phyloP scores from a whole-genome alignment of 2,329 filamentous ascomycete species.

The Sodiomyces alkalinus region DNA sequence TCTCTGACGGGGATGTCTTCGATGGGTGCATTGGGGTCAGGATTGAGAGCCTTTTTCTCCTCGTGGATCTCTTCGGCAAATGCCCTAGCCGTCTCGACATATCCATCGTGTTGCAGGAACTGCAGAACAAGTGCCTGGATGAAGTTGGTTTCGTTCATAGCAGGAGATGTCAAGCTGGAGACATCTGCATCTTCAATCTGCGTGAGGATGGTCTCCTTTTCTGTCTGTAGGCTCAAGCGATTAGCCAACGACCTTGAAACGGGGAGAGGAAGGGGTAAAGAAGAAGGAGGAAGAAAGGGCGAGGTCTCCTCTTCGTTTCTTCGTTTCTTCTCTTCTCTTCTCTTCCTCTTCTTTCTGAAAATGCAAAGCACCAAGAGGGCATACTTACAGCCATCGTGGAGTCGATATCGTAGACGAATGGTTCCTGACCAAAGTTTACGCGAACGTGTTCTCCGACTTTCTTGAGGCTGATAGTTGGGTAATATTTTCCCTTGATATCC shows the following conservation, averaged over 20 bases:
- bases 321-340: no score
- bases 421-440: constrained; percentile 54
- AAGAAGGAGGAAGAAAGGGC: no score
- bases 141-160: constrained; percentile 57
- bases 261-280: no score
- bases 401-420: constrained; percentile 87
- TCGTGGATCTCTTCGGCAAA: constrained; percentile 70
- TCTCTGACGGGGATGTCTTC: constrained; percentile 55
- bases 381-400: constrained; percentile 61
- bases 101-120: constrained; percentile 88
- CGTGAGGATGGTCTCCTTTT: constrained; percentile 28
- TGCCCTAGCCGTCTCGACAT: constrained; percentile 79
- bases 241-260: constrained; percentile 3
- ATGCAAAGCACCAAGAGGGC: background rate
- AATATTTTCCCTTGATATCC: constrained; percentile 50
- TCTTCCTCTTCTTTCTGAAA: no score
- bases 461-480: constrained; percentile 50
- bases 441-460: constrained; percentile 45
- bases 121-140: constrained; percentile 73
- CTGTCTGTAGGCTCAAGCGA: constrained; percentile 14
- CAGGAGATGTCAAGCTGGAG: constrained; percentile 44
- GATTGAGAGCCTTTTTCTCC: constrained; percentile 56
- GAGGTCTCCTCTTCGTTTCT: no score
- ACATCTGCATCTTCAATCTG: constrained; percentile 46
- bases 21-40: constrained; percentile 35